Evolutionary conservation across 768 basidiomycete species (phyloP), one percentile per base, ranked within the genome.

Genomic region (Arthromyces matolae): DNA sequence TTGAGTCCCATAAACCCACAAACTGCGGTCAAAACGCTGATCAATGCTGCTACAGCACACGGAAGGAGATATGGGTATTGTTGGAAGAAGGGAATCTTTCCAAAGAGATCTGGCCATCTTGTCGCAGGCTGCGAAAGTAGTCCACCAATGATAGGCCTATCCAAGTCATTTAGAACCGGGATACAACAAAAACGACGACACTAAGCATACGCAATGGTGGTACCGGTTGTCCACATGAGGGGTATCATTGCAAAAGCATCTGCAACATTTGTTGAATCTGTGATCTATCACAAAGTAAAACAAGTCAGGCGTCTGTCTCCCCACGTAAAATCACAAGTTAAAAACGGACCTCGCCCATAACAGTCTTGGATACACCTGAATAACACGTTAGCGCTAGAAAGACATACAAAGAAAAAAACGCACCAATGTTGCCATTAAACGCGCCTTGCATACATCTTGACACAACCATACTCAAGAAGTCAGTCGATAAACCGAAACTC

Each of bases 391-490:
- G 19, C 12, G 24, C n/a, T 7, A 13, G 8, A 22, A 46, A 5
- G 18, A 8, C 10, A 3, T 36, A 2, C 19, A 38, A 24, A 23
- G 35, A 31, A 28, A 35, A 49, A 28, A 27, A 36, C 49, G 9
- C 9, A 57, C 72, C 72, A 32, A 71, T 66, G 53, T 74, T 75
- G 6, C 72, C 73, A 47, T 73, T 73, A 10, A 69, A 64, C 3
- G 59, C 57, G 38, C 66, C 68, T 37, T 50, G 52, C 34, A 53
- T 44, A 23, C 42, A 54, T 12, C 53, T 31, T n/a, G 37, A 54
- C 5, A 48, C 41, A 13, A 54, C 46, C 40, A 54, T 25, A 13
- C 36, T 38, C 39, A 40, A 33, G 25, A 39, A 70, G 5, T 45
- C 61, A 18, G 56, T 64, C 16, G 67, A 62, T 13, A 70, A 49